Percentiles rank a stretch among this genome's conserved stretches.
Conservation (phyloP, 2,329 filamentous ascomycete species). For the Endoconidiophora laricicola region DNA sequence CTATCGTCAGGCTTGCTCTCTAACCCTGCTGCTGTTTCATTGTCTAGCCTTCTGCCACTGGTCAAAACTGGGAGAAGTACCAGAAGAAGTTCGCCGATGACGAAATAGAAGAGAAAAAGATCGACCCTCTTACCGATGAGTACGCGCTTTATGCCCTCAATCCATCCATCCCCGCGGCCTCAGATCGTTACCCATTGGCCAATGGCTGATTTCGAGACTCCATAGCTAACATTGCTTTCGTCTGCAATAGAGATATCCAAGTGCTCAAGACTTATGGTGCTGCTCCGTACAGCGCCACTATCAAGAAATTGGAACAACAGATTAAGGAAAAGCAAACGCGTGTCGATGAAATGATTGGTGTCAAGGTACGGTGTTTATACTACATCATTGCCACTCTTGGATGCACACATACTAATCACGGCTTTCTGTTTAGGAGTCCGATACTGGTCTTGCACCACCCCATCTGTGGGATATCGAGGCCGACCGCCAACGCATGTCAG, state of each 20-base stretch:
- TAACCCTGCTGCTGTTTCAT: neutral
- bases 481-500: constrained; percentile 94
- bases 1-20: neutral
- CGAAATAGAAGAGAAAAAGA: constrained; percentile 98
- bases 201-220: neutral
- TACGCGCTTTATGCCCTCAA: constrained; percentile 30
- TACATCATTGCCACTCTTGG: neutral
- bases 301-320: constrained; percentile 97
- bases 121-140: constrained; percentile 92
- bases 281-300: constrained; percentile 77
- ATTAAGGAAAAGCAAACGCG: constrained; percentile 98
- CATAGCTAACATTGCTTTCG: constrained; percentile 13
- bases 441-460: constrained; percentile 92
- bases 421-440: constrained; percentile 57
- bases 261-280: constrained; percentile 98
- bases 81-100: constrained; percentile 94
- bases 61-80: constrained; percentile 96
- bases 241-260: constrained; percentile 71
- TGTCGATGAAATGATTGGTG: constrained; percentile 95
- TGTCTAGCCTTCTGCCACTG: constrained; percentile 78
- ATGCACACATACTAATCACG: neutral
- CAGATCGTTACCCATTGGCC: neutral
- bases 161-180: constrained; percentile 16
- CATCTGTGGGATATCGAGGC: constrained; percentile 98
- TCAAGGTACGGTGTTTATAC: constrained; percentile 38